Evolutionary conservation across 1,139 yeast genomes (phyloP).

Genomic region (Yamadazyma sp.): DNA sequence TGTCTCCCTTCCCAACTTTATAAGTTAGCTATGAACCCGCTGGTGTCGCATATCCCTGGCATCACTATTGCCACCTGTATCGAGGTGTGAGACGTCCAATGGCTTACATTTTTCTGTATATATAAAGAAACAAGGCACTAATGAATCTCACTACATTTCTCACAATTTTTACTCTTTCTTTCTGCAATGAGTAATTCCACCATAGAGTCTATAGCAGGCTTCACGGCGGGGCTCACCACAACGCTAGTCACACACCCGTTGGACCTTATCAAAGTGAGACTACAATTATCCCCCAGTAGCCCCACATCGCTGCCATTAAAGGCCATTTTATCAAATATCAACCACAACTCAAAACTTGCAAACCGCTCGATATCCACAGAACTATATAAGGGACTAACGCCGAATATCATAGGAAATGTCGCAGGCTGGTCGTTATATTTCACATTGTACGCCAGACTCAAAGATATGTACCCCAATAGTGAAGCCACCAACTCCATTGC

Average conservation of each 20-base stretch:
- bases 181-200: constrained; percentile 5
- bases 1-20: constrained; percentile 68
- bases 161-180: constrained; percentile 3
- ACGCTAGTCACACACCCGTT: constrained; percentile 86
- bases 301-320: constrained; percentile 5
- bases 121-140: background rate
- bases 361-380: constrained; percentile 15
- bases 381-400: constrained; percentile 74
- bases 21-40: background rate
- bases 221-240: constrained; percentile 79
- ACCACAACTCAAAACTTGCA: constrained; percentile 1
- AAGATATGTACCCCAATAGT: constrained; percentile 19
- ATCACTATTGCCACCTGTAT: too few species aligned
- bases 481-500: constrained; percentile 17
- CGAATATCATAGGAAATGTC: constrained; percentile 81
- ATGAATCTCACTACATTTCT: background rate
- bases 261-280: constrained; percentile 77
- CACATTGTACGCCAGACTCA: constrained; percentile 63
- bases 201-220: constrained; percentile 68
- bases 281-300: constrained; percentile 49
- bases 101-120: too few species aligned
- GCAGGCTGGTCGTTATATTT: constrained; percentile 90
- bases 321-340: constrained; percentile 7
- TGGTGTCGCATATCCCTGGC: too few species aligned
- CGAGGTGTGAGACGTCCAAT: too few species aligned